Conservation (phyloP, 768 basidiomycete genomes). For the Lactarius vividus region DNA sequence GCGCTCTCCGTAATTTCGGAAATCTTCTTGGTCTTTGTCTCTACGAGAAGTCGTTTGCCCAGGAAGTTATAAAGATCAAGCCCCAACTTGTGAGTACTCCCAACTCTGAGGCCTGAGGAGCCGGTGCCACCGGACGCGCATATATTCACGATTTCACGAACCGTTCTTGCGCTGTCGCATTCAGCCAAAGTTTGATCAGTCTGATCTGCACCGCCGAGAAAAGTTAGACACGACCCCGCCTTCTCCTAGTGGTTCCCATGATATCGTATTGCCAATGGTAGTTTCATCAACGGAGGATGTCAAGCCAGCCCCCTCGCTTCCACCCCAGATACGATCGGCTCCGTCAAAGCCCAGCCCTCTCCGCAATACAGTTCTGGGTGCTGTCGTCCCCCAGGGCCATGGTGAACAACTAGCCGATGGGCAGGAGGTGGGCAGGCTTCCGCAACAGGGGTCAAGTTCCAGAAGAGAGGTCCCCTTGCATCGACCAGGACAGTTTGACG, state of each 20-base stretch:
- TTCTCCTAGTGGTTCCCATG: slow-evolving; percentile 7
- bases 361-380: slow-evolving; percentile 4
- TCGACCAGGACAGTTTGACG: neutral
- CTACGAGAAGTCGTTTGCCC: slow-evolving; percentile 90
- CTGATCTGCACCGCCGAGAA: slow-evolving; percentile 62
- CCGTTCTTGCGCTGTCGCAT: neutral
- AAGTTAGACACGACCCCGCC: slow-evolving; percentile 37
- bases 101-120: neutral
- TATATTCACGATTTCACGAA: slow-evolving; percentile 11
- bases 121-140: slow-evolving; percentile 7
- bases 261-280: slow-evolving; percentile 8
- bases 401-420: neutral
- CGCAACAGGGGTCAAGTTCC: slow-evolving; percentile 9
- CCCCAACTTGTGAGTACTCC: slow-evolving; percentile 66
- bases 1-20: slow-evolving; percentile 88
- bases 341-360: slow-evolving; percentile 12
- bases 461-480: neutral
- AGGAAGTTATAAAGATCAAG: slow-evolving; percentile 85
- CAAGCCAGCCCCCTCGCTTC: neutral
- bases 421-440: neutral
- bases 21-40: slow-evolving; percentile 94
- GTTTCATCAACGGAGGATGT: slow-evolving; percentile 13
- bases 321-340: slow-evolving; percentile 6
- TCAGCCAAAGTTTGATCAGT: slow-evolving; percentile 66
- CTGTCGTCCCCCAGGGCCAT: neutral